phyloP scores from a whole-genome alignment of 495 filamentous ascomycete species.

The Paragyromitra xinjiangensis region DNA sequence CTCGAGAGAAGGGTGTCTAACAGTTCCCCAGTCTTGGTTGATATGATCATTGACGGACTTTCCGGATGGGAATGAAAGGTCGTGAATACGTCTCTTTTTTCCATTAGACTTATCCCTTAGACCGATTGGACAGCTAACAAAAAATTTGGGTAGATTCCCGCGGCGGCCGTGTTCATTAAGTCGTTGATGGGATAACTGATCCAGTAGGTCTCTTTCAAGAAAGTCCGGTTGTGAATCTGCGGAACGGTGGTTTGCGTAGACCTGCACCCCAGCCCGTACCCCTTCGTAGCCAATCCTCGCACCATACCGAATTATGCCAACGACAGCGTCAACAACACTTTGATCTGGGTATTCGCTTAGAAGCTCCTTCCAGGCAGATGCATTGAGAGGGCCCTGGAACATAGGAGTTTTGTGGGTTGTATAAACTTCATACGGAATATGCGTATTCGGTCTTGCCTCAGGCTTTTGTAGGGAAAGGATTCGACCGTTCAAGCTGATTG shows the following conservation, averaged over 20 bases:
- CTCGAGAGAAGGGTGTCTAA: background rate
- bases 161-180: background rate
- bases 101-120: background rate
- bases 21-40: background rate
- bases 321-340: background rate
- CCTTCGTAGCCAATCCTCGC: slow-evolving; percentile 18
- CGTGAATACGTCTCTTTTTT: background rate
- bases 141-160: background rate
- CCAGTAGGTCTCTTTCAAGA: background rate
- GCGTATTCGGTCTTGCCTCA: background rate
- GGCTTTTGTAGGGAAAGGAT: background rate
- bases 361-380: background rate
- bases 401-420: background rate
- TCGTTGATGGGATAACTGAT: background rate
- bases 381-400: background rate
- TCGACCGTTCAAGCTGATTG: background rate
- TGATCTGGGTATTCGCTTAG: background rate
- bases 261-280: background rate
- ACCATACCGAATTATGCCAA: slow-evolving; percentile 13
- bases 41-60: background rate
- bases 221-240: background rate
- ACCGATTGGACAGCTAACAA: background rate
- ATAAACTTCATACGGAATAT: background rate
- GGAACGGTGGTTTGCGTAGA: background rate
- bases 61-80: background rate